Conservation (phyloP, 352 stramenopile species). For the Pythium aphanidermatum region DNA sequence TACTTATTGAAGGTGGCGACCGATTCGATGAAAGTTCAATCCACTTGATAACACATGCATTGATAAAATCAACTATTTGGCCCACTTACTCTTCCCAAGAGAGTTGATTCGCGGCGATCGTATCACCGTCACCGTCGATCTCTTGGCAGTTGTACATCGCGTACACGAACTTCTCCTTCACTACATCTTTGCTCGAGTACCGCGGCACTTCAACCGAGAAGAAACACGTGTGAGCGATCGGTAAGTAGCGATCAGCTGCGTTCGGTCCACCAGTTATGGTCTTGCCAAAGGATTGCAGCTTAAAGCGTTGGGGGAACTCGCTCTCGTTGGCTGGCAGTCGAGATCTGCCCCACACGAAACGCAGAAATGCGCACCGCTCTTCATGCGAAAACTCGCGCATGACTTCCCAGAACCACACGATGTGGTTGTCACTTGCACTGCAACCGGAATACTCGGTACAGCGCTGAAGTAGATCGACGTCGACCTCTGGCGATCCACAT, state of each 20-base stretch:
- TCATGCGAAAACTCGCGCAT: slow-evolving; percentile 74
- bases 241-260: slow-evolving; percentile 84
- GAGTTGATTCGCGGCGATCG: slow-evolving; percentile 71
- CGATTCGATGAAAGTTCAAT: no score
- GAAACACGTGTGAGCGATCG: slow-evolving; percentile 98
- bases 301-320: slow-evolving; percentile 90
- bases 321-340: slow-evolving; percentile 71
- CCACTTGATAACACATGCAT: neutral
- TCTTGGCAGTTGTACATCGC: slow-evolving; percentile 93
- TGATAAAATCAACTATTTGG: neutral
- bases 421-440: slow-evolving; percentile 57
- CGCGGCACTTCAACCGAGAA: slow-evolving; percentile 94
- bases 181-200: slow-evolving; percentile 85
- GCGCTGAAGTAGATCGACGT: slow-evolving; percentile 70
- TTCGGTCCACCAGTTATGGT: no score
- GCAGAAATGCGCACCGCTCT: slow-evolving; percentile 79
- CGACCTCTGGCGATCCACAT: slow-evolving; percentile 73
- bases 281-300: slow-evolving; percentile 86
- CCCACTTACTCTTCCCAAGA: slow-evolving; percentile 63
- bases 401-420: slow-evolving; percentile 86
- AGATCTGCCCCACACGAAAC: slow-evolving; percentile 91
- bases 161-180: slow-evolving; percentile 81
- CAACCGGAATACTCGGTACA: slow-evolving; percentile 88
- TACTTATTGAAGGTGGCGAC: slow-evolving; percentile 30
- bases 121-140: slow-evolving; percentile 87